Evolutionary conservation across 306 rosid species (phyloP).

Genomic region (Ceratonia siliqua): DNA sequence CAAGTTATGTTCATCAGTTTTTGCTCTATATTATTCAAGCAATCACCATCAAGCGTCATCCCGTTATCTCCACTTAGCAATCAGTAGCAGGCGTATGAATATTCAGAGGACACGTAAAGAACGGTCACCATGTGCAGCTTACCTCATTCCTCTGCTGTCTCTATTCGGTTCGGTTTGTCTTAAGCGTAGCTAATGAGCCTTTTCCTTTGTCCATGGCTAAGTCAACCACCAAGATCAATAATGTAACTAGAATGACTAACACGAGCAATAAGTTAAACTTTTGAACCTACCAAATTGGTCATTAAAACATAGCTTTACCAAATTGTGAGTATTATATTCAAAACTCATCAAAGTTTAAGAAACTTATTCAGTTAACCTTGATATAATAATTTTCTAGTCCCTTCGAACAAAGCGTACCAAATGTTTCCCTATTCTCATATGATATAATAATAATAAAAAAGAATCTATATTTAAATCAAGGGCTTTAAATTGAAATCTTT

Average conservation of each 20-base stretch:
- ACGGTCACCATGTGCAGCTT: background rate
- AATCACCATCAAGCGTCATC: constrained; percentile 15
- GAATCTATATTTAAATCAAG: no score
- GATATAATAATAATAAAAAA: no score
- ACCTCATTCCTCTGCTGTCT: background rate
- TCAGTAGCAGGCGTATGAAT: background rate
- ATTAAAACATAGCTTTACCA: background rate
- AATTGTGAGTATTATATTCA: background rate
- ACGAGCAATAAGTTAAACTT: background rate
- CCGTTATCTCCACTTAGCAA: background rate
- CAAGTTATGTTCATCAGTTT: background rate
- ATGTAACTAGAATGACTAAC: background rate
- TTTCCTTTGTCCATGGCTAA: background rate
- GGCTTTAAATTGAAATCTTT: no score
- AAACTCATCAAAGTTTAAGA: background rate
- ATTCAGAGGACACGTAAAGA: constrained; percentile 6
- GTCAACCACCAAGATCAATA: constrained; percentile 14
- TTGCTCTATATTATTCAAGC: background rate
- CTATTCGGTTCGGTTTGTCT: background rate
- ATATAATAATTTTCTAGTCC: background rate
- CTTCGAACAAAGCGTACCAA: no score
- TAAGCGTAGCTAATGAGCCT: background rate
- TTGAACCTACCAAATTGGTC: background rate
- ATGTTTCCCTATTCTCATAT: no score
- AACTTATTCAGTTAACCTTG: background rate